Percentiles rank a stretch among this genome's conserved stretches.
Conservation (phyloP, 225 moss, liverwort and hornwort genomes). For the Physcomitrellopsis africana region DNA sequence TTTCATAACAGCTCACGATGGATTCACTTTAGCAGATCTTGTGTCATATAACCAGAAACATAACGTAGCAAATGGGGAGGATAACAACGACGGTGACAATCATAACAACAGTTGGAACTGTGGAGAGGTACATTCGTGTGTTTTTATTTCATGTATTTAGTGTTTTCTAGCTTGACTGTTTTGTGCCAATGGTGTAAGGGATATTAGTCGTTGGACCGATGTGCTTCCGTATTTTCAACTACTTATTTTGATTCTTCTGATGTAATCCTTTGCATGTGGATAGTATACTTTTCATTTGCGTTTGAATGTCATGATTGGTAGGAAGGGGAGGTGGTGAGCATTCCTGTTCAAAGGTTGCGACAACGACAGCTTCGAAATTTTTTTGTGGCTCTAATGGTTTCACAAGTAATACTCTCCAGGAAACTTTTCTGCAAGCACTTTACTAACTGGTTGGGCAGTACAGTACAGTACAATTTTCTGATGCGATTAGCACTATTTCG, state of each 20-base stretch:
- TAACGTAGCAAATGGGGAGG: slow-evolving; percentile 87
- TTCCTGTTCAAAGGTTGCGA: slow-evolving; percentile 72
- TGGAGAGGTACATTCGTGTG: slow-evolving; percentile 62
- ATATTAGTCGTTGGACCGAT: too few relatives aligned
- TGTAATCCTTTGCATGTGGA: slow-evolving; percentile 25
- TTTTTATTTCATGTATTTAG: background rate
- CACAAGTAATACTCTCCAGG: slow-evolving; percentile 58
- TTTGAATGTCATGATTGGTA: slow-evolving; percentile 30
- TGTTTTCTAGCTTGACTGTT: slow-evolving; percentile 4
- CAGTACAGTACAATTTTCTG: slow-evolving; percentile 18
- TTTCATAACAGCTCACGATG: slow-evolving; percentile 90
- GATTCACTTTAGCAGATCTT: slow-evolving; percentile 86
- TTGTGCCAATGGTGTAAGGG: background rate
- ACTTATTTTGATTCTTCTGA: background rate
- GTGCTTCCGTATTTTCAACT: too few relatives aligned
- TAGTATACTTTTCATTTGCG: slow-evolving; percentile 5
- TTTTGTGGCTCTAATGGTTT: slow-evolving; percentile 82
- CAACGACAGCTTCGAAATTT: slow-evolving; percentile 88
- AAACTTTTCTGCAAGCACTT: background rate
- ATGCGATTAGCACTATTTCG: background rate
- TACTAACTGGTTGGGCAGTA: slow-evolving; percentile 9
- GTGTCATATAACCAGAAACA: slow-evolving; percentile 89
- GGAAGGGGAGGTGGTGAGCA: slow-evolving; percentile 71
- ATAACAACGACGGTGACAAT: slow-evolving; percentile 83
- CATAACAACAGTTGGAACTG: slow-evolving; percentile 96